Percentiles rank a stretch among this genome's conserved stretches.
Conservation (phyloP, 1,284 basidiomycete genomes). For the Athelia sp. region DNA sequence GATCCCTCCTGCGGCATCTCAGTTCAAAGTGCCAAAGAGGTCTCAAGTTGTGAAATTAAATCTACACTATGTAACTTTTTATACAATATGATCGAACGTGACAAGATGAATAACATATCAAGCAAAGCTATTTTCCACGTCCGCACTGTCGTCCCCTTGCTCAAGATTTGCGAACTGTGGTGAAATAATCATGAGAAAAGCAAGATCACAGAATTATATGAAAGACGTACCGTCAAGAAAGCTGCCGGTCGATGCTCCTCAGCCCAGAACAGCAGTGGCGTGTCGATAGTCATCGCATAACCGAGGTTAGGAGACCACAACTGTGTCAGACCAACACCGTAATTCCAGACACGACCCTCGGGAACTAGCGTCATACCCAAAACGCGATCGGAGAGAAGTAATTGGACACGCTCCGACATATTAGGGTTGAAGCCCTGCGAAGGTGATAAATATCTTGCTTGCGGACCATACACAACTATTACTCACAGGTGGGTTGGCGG, state of each 20-base stretch:
- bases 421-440: constrained; percentile 88
- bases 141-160: constrained; percentile 82
- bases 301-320: constrained; percentile 83
- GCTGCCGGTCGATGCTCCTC: constrained; percentile 90
- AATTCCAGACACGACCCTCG: constrained; percentile 92
- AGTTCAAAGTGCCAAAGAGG: too few relatives aligned
- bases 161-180: constrained; percentile 81
- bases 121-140: constrained; percentile 85
- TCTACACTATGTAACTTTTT: constrained; percentile 12
- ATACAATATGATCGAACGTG: constrained; percentile 1
- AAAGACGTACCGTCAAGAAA: constrained; percentile 73
- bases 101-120: constrained; percentile 26
- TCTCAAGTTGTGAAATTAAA: constrained; percentile 8
- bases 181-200: constrained; percentile 7
- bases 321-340: constrained; percentile 88
- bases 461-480: constrained; percentile 3
- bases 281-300: constrained; percentile 87
- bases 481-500: constrained; percentile 72
- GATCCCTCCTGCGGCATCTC: background rate
- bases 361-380: constrained; percentile 89
- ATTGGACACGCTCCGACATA: constrained; percentile 96
- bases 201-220: constrained; percentile 1
- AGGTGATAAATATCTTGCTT: constrained; percentile 6
- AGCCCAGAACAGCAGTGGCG: constrained; percentile 93
- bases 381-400: constrained; percentile 91